Evolutionary conservation across 768 basidiomycete species (phyloP).

Genomic region (Termitomyces bulborhizus): DNA sequence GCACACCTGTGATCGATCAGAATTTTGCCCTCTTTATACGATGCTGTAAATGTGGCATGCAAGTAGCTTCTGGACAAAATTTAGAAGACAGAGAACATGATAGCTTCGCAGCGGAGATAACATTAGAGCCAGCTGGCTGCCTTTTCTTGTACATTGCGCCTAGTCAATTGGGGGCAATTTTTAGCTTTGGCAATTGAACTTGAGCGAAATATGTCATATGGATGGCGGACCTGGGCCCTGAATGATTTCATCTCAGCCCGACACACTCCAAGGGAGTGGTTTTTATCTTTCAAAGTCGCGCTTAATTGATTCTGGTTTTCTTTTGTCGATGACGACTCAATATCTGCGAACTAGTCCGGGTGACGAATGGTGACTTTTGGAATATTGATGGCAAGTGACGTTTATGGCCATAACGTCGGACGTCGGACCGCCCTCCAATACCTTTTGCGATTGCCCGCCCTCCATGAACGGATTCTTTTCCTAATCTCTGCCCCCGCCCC

Average conservation of each 20-base stretch:
- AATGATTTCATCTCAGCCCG: background rate
- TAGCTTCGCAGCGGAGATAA: background rate
- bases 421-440: too few species aligned
- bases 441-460: too few species aligned
- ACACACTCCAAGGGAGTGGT: background rate
- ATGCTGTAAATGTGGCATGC: background rate
- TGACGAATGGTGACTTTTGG: too few species aligned
- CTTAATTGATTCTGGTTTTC: background rate
- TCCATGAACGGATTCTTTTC: too few species aligned
- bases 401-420: too few species aligned
- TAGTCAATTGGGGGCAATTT: background rate
- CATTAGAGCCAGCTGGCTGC: background rate
- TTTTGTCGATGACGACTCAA: background rate
- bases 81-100: background rate
- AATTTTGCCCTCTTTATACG: too few species aligned
- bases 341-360: too few species aligned
- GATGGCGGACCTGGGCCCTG: background rate
- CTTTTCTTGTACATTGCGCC: background rate
- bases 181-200: background rate
- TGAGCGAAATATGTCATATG: background rate
- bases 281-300: background rate
- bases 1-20: background rate
- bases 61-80: background rate
- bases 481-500: too few species aligned
- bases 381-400: too few species aligned